Conservation (phyloP, 2,329 filamentous ascomycete genomes). For the Chalaropsis ovoidea region DNA sequence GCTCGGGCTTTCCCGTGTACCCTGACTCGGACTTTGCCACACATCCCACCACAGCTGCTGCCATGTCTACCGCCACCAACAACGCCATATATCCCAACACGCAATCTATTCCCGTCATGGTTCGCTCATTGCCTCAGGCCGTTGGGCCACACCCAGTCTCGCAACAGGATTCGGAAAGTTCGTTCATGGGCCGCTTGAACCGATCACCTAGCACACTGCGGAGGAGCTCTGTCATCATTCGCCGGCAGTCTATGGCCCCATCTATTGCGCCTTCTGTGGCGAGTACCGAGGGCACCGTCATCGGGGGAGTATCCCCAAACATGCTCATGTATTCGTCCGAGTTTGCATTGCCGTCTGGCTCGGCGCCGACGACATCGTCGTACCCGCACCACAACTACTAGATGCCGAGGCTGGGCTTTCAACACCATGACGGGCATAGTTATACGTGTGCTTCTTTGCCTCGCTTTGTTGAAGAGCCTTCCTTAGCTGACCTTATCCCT, state of each 20-base stretch:
- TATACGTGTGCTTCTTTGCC: constrained; percentile 7
- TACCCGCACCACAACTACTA: constrained; percentile 13
- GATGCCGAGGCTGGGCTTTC: constrained; percentile 3
- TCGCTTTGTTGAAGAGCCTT: constrained; percentile 10
- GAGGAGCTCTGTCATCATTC: constrained; percentile 21
- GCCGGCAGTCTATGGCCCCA: constrained; percentile 19
- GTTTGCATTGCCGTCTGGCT: constrained; percentile 9
- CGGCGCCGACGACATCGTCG: constrained; percentile 5
- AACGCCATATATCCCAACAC: constrained; percentile 6
- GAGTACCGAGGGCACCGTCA: constrained; percentile 17
- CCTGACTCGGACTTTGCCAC: constrained; percentile 18
- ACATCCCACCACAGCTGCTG: not conserved
- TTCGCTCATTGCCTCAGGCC: constrained; percentile 17
- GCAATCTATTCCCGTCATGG: constrained; percentile 21
- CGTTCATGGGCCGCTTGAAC: constrained; percentile 20
- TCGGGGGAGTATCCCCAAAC: not conserved
- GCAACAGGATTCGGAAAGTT: constrained; percentile 17
- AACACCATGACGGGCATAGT: constrained; percentile 6
- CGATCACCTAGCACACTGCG: constrained; percentile 21
- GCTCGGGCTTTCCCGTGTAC: constrained; percentile 8
- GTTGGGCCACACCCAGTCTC: constrained; percentile 14
- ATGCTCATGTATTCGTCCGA: constrained; percentile 13
- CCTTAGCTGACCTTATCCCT: constrained; percentile 8
- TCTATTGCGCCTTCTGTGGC: constrained; percentile 19
- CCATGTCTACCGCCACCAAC: not conserved